Evolutionary conservation across 2,329 filamentous ascomycete species (phyloP), one percentile per base, ranked within the genome.

Genomic region (Talaromyces pinophilus): DNA sequence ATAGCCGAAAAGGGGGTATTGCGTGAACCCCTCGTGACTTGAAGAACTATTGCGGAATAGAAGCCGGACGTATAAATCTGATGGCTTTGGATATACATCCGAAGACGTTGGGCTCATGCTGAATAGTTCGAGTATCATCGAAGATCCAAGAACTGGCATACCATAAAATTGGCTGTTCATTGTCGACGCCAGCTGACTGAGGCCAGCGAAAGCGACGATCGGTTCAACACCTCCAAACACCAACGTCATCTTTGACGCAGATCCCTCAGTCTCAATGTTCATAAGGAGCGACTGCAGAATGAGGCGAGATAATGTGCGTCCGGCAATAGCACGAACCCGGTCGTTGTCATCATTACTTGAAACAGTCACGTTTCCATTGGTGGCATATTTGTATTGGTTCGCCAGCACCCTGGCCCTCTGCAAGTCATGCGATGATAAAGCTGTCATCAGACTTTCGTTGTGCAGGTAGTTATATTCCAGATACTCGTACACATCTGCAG

Each of bases 31-130:
- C n/a, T 74, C 71, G 25, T 74, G 68, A 11, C 68, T 62, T 28
- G 78, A 76, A 0, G 85, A 86, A 59, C 84, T 85, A 70, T 88
- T 88, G 70, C 83, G 84, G 75, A 85, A 83, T 65, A 82, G 77
- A 72, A 88, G 86, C 22, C 84, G 81, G 35, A 88, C 82, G 74
- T 77, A 85, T 48, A 88, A 79, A 25, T 87, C 78, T 35, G 73
- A 73, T 2, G 77, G 72, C 0, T 71, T 71, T 0, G 82, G 82
- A 64, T 82, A 84, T 44, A 72, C 69, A 25, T 72, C 70, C 30
- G 69, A 66, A 55, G 77, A 75, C 42, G 70, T 71, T 7, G 65
- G 46, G 13, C 76, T 75, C 54, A 78, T 73, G 65, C 80, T 82
- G 73, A 81, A 85, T 11, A 87, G 77, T 70, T 87, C 85, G 63